Conservation (phyloP, 2,329 filamentous ascomycete genomes). For the Xylaria sp. region DNA sequence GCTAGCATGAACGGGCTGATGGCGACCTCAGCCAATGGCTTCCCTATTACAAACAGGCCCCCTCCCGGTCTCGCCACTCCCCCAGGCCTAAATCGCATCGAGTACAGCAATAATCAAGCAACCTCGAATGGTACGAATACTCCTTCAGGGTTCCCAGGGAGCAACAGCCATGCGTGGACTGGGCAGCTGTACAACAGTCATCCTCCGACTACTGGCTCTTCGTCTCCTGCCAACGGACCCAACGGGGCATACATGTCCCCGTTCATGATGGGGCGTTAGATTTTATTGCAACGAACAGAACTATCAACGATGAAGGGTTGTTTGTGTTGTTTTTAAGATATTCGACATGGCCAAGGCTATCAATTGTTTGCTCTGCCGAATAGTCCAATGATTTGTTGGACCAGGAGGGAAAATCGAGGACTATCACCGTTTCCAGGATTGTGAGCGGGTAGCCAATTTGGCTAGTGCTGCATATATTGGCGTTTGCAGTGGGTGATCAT, state of each 20-base stretch:
- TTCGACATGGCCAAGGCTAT: not conserved
- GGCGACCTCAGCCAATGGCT: conserved; percentile 64
- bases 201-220: conserved; percentile 42
- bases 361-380: conserved; percentile 10
- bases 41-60: conserved; percentile 77
- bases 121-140: conserved; percentile 40
- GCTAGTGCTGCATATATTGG: conserved; percentile 47
- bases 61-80: conserved; percentile 84
- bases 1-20: conserved; percentile 70
- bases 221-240: conserved; percentile 42
- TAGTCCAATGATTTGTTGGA: conserved; percentile 10
- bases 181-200: conserved; percentile 42
- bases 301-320: not conserved
- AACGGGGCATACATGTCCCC: conserved; percentile 40
- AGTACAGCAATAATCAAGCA: conserved; percentile 40
- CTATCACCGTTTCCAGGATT: conserved; percentile 38
- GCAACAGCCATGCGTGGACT: conserved; percentile 45
- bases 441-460: conserved; percentile 42
- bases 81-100: conserved; percentile 67
- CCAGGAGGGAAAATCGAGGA: conserved; percentile 26
- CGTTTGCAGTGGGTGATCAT: conserved; percentile 47
- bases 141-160: conserved; percentile 41
- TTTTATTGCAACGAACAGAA: not conserved
- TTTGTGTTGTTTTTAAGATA: conserved; percentile 19
- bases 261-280: conserved; percentile 47